These are phyloP conservation scores for Picea sitchensis DNA, from an alignment of 75 land plant genomes.

Conservation along the genomic window DNA sequence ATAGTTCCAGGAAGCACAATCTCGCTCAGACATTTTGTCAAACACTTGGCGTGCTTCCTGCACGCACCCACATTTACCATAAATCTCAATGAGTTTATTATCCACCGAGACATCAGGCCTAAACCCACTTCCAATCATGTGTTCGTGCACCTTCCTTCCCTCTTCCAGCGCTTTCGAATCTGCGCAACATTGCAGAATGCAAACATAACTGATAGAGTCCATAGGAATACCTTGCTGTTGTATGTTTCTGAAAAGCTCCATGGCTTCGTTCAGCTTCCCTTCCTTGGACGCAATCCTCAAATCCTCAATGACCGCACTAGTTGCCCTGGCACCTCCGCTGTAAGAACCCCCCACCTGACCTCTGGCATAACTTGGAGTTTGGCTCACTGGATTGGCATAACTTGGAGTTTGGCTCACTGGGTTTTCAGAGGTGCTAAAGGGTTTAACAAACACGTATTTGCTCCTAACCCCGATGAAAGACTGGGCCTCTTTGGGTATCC, in stretches of 20 bases:
- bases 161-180: not conserved
- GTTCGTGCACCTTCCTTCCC: not conserved
- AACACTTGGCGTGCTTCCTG: not conserved
- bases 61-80: slow-evolving; percentile 5
- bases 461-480: not conserved
- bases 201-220: slow-evolving; percentile 10
- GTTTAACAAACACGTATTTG: not conserved
- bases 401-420: no score
- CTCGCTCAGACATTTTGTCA: slow-evolving; percentile 8
- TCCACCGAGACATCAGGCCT: not conserved
- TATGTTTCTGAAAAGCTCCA: not conserved
- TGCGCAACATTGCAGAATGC: slow-evolving; percentile 3
- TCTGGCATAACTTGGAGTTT: no score
- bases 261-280: slow-evolving; percentile 8
- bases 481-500: not conserved
- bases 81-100: slow-evolving; percentile 7
- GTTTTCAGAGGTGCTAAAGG: not conserved
- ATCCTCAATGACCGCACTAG: not conserved
- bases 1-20: slow-evolving; percentile 9
- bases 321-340: not conserved
- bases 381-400: no score
- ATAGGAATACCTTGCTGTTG: not conserved
- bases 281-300: slow-evolving; percentile 1
- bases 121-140: not conserved
- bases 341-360: no score